Base-by-base conservation (phyloP, 352 stramenopile species). In the Achlya hypogyna region DNA sequence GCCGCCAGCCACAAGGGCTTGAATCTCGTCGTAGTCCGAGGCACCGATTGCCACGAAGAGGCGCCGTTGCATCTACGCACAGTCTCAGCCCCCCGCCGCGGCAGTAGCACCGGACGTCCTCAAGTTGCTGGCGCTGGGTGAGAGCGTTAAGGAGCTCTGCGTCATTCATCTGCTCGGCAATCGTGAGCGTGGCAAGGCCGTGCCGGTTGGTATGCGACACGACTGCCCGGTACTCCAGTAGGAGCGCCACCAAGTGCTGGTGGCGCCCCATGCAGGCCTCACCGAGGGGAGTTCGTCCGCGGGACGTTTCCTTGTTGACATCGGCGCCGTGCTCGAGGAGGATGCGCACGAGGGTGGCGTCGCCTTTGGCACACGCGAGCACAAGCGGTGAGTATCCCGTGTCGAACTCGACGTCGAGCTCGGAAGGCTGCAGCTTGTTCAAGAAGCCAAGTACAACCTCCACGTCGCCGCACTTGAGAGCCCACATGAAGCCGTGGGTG, bases 21-120 rank as follows among this genome's bases (percentile, higher is more conserved):
- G 38, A 14, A 66, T 66, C 0, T 35, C 23, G 0, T 86, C 76
- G 43, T 93, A 91, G 65, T 93, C 75, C 25, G 81, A 90, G 23
- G 73, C 78, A n/a, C 75, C 70, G 27, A 93, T 93, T 0, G 84
- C 81, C 2, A 81, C 54, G 52, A 93, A 91, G 12, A 93, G 72
- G 27, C 71, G 71, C 0, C 76, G 72, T 38, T 89, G 81, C 4
- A 82, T 72, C 5, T 67, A 72, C 35, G 14, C 8, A 34, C 5
- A 63, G 5, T 22, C 6, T 63, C 14, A 49, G 1, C 1, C 3
- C 12, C 8, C 20, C 10, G n/a, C 16, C 14, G n/a, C 32, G 9
- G 25, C 6, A 4, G 25, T 5, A 52, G 14, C 12, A 32, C 1
- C 20, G 6, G 14, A 63, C 38, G 20, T 49, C 16, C 34, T 66